Conservation (phyloP, 2,329 filamentous ascomycete species). For the Alternaria consortialis region DNA sequence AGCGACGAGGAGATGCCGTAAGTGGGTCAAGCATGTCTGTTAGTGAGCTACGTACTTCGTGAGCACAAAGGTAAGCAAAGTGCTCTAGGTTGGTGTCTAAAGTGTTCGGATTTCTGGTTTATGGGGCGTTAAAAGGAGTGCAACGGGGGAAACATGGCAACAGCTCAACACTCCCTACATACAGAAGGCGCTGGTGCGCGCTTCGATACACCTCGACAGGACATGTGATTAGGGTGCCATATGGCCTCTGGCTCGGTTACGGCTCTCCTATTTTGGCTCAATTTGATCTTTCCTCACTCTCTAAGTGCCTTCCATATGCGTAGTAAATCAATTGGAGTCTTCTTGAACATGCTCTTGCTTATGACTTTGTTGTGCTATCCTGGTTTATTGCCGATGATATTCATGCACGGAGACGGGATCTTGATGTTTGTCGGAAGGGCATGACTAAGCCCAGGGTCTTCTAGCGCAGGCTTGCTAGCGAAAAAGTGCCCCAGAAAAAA, state of each 20-base stretch:
- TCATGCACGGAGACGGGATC: not conserved
- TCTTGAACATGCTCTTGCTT: not conserved
- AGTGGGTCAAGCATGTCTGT: not conserved
- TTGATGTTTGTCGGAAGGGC: not conserved
- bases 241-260: constrained; percentile 1
- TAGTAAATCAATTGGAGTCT: constrained; percentile 12
- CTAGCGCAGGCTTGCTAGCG: constrained; percentile 13
- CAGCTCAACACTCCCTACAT: constrained; percentile 6
- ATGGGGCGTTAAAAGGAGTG: constrained; percentile 7
- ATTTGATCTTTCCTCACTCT: constrained; percentile 13
- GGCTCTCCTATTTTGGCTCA: constrained; percentile 12
- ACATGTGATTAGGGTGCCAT: not conserved
- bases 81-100: constrained; percentile 12
- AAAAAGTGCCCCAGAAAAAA: constrained; percentile 32
- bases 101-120: constrained; percentile 9
- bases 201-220: constrained; percentile 14
- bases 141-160: not conserved
- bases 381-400: not conserved
- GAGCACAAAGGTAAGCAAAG: not conserved
- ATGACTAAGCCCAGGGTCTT: constrained; percentile 26
- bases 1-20: constrained; percentile 77
- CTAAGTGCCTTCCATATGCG: constrained; percentile 10
- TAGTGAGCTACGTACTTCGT: not conserved
- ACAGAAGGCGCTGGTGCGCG: constrained; percentile 13
- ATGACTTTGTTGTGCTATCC: not conserved